Conservation (phyloP, 495 filamentous ascomycete genomes). For the Neurospora sp. region DNA sequence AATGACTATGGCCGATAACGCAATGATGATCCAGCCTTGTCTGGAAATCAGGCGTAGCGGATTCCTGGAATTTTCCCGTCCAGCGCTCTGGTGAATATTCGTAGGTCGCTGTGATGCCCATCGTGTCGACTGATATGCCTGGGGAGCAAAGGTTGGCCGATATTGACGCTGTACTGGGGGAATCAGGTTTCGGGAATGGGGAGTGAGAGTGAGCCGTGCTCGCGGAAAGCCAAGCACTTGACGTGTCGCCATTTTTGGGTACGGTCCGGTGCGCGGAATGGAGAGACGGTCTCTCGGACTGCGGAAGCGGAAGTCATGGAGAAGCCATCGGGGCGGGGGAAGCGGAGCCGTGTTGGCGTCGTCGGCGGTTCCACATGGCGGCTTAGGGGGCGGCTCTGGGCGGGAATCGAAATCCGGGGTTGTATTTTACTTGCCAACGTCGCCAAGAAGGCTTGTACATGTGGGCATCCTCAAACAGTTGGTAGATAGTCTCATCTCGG, state of each 20-base stretch:
- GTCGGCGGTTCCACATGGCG: background rate
- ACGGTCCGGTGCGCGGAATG: too few relatives aligned
- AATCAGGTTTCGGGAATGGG: background rate
- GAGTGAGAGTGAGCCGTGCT: background rate
- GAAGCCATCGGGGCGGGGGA: background rate
- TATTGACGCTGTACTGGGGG: background rate
- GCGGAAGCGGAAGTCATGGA: background rate
- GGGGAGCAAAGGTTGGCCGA: background rate
- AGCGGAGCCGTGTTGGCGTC: background rate
- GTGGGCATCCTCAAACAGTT: background rate
- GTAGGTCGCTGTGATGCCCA: background rate
- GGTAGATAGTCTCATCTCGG: background rate
- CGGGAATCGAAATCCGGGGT: background rate
- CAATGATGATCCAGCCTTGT: background rate
- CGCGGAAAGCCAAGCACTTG: background rate
- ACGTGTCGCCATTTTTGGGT: background rate
- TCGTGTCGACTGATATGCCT: background rate
- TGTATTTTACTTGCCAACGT: background rate
- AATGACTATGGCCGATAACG: background rate
- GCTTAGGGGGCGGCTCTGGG: background rate
- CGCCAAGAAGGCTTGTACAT: background rate
- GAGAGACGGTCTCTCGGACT: background rate
- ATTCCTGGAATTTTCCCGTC: background rate
- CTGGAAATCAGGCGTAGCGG: background rate
- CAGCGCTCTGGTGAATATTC: too few relatives aligned